Base-by-base conservation (phyloP, 768 basidiomycete species). In the Sutorius australiensis region DNA sequence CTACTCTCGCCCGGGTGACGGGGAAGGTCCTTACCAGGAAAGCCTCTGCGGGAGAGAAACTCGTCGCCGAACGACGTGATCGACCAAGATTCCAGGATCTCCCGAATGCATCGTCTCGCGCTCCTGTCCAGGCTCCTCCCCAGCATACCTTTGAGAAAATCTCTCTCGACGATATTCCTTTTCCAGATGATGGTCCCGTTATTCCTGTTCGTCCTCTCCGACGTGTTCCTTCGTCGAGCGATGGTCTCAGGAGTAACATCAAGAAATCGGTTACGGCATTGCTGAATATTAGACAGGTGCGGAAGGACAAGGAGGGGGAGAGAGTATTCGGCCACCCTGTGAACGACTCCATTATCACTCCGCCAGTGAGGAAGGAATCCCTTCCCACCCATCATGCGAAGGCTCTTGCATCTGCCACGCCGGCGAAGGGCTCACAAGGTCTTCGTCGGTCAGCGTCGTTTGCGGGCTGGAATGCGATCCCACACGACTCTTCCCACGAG, bases 381-480 rank as follows among this genome's bases (percentile, higher is more conserved):
- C 43, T 63, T 11, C 54, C 51, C 11, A 42, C 50, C 8, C 27
- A 42, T 17, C 46, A 8, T 5, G 51, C 47, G n/a, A 31, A 28
- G 24, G 11, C 3, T 16, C 5, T 39, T 8, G 21, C 46, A 12
- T 17, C 48, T 3, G 38, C 39, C 11, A n/a, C 40, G 19, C 11
- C 47, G 6, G 33, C 0, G 6, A 34, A 31, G 41, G 36, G 16
- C 12, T 47, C 59, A 4, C 54, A 39, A 19, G 31, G 47, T 7
- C 54, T 67, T 12, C 68, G 66, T 41, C 66, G 67, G 31, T 68
- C 67, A 5, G 59, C n/a, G 38, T 67, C 68, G 31, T 61, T 56
- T 12, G 58, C 59, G 14, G 63, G 58, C 5, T 55, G 57, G 57
- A 41, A 56, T 10, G 16, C 19, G 1, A 32, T 33, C 5, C 27